Evolutionary conservation across 108 stramenopile species (phyloP), one percentile per base, ranked within the genome.

Genomic region (Tribonema minus): DNA sequence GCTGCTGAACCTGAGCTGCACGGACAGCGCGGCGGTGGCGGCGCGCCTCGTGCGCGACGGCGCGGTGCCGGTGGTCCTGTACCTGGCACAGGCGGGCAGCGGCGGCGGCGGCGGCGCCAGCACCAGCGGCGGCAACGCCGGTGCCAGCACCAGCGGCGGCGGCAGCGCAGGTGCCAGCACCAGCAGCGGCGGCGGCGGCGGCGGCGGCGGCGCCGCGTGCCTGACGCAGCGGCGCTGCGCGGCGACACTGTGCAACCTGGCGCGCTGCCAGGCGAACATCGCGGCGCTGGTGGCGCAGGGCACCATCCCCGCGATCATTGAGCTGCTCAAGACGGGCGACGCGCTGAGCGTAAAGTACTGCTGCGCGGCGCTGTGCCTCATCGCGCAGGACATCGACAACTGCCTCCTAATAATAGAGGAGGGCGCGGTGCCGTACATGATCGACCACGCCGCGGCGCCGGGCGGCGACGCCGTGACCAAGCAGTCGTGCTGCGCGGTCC

Each of bases 401-500:
- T 84, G 83, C 60, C 36, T 67, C n/a, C 75, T 85, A 41, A 86
- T 86, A 35, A 72, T 86, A 28, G 84, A 85, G 34, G 81, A 81
- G 37, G 86, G 84, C 2, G 86, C 86, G 1, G 82, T 86, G 25
- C 82, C 84, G 29, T 75, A 82, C 76, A 77, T 86, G 77, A 59
- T 86, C 20, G n/a, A n/a, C n/a, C n/a, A n/a, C n/a, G 80, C 81
- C 23, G 86, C 84, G 12, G 77, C 82, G 3, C 72, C 41, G 60
- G 85, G 77, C 23, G 82, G 84, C 40, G 84, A 85, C 60, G 41
- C 72, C 37, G 40, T 59, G 32, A 87, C 86, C 46, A 85, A 83
- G 46, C 81, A 83, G 37, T 87, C 84, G 31, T 87, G 86, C 71
- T 85, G 86, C 59, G 76, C 85, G 30, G 86, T 87, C 9, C 85